Evolutionary conservation across 1,139 yeast genomes (phyloP).

Genomic region (Debaryomyces psychrophilus): DNA sequence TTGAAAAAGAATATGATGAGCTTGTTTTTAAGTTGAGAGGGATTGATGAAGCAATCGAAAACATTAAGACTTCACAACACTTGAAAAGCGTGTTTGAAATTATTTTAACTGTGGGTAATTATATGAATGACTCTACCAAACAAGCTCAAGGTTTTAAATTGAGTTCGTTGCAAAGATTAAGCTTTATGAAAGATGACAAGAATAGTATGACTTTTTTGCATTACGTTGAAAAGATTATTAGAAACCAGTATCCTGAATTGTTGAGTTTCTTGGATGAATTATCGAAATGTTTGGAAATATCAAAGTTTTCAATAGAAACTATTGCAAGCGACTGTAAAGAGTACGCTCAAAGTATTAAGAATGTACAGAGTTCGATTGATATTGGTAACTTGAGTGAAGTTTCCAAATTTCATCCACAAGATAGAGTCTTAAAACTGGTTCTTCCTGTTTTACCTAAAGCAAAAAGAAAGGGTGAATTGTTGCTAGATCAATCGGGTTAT

Average conservation of each 20-base stretch:
- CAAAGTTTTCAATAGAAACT: slow-evolving; percentile 70
- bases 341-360: slow-evolving; percentile 58
- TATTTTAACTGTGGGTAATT: slow-evolving; percentile 80
- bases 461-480: slow-evolving; percentile 62
- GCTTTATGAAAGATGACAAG: slow-evolving; percentile 76
- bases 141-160: slow-evolving; percentile 82
- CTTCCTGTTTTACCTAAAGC: slow-evolving; percentile 71
- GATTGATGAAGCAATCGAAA: slow-evolving; percentile 66
- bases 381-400: slow-evolving; percentile 78
- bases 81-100: slow-evolving; percentile 71
- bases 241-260: slow-evolving; percentile 69
- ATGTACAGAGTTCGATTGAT: slow-evolving; percentile 73
- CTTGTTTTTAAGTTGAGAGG: slow-evolving; percentile 59
- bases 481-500: slow-evolving; percentile 63
- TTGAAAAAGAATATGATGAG: slow-evolving; percentile 74
- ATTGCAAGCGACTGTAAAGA: slow-evolving; percentile 63
- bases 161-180: slow-evolving; percentile 71
- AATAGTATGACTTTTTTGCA: slow-evolving; percentile 80
- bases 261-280: slow-evolving; percentile 62
- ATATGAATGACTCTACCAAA: slow-evolving; percentile 77
- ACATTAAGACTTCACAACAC: slow-evolving; percentile 59
- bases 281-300: slow-evolving; percentile 58
- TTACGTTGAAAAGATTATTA: slow-evolving; percentile 72
- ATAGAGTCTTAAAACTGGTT: slow-evolving; percentile 63
- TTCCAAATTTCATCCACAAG: slow-evolving; percentile 74